Evolutionary conservation across 305 asterid species (phyloP).

Genomic region (Fraxinus paxiana): DNA sequence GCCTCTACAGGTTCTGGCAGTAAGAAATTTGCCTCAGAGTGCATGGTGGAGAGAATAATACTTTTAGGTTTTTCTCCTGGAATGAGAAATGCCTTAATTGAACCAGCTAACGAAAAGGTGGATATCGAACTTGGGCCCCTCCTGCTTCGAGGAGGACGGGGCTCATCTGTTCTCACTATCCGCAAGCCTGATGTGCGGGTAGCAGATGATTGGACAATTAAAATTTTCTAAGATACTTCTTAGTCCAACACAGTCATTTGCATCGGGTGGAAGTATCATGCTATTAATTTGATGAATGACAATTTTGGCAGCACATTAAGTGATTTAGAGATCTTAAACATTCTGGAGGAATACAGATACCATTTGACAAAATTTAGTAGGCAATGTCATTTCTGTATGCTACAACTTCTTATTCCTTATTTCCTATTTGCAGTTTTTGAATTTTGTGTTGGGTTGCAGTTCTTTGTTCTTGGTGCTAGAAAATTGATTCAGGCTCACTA

Average conservation of each 20-base stretch:
- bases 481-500: neutral
- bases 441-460: slow-evolving; percentile 1
- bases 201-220: slow-evolving; percentile 70
- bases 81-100: slow-evolving; percentile 52
- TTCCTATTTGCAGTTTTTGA: neutral
- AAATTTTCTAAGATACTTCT: slow-evolving; percentile 45
- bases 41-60: slow-evolving; percentile 75
- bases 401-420: neutral
- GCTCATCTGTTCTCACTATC: slow-evolving; percentile 49
- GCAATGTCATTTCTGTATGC: neutral
- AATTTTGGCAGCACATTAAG: neutral
- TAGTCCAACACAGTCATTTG: slow-evolving; percentile 1
- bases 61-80: slow-evolving; percentile 55
- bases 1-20: slow-evolving; percentile 35
- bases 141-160: slow-evolving; percentile 42
- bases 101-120: slow-evolving; percentile 54
- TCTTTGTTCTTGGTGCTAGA: neutral
- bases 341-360: neutral
- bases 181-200: slow-evolving; percentile 80
- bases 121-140: slow-evolving; percentile 67
- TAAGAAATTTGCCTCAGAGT: slow-evolving; percentile 42
- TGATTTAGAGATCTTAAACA: neutral
- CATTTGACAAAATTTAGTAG: neutral
- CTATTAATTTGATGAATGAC: neutral
- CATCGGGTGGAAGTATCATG: neutral